Percentiles rank a stretch among this genome's conserved stretches.
phyloP scores from a whole-genome alignment of 305 asterid genomes.

The Fraxinus albicans region DNA sequence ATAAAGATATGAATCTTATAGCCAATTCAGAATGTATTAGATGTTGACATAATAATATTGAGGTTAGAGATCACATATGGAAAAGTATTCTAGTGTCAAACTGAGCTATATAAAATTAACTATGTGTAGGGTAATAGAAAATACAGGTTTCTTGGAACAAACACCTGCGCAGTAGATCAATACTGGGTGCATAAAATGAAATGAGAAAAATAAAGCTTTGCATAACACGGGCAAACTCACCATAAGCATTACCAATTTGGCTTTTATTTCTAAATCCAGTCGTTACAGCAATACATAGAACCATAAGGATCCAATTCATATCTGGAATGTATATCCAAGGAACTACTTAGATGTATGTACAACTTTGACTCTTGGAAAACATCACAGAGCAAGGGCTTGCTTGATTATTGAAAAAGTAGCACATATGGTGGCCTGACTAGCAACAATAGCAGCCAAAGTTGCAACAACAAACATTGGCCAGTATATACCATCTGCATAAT shows the following conservation, averaged over 20 bases:
- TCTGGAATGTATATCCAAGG: conserved; percentile 89
- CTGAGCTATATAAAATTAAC: neutral
- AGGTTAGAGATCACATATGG: neutral
- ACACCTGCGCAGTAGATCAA: neutral
- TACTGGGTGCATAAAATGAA: neutral
- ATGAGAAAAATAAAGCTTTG: neutral
- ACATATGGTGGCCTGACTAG: conserved; percentile 91
- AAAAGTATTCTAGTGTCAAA: neutral
- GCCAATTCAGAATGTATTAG: neutral
- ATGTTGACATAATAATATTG: neutral
- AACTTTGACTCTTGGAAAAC: conserved; percentile 90
- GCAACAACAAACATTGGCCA: conserved; percentile 91
- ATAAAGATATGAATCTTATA: neutral
- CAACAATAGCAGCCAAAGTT: conserved; percentile 88
- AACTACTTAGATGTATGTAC: conserved; percentile 90
- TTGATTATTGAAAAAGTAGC: conserved; percentile 92
- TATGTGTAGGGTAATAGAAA: neutral
- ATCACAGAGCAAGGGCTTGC: conserved; percentile 90
- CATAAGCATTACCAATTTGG: conserved; percentile 96
- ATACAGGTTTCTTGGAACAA: neutral
- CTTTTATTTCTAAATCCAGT: conserved; percentile 90
- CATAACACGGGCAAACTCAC: conserved; percentile 34
- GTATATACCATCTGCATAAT: conserved; percentile 63
- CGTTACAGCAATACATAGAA: conserved; percentile 90
- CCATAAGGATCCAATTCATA: conserved; percentile 91